Base-by-base conservation (phyloP, 176 grass and related monocot genomes). In the Neostapfia colusana region DNA sequence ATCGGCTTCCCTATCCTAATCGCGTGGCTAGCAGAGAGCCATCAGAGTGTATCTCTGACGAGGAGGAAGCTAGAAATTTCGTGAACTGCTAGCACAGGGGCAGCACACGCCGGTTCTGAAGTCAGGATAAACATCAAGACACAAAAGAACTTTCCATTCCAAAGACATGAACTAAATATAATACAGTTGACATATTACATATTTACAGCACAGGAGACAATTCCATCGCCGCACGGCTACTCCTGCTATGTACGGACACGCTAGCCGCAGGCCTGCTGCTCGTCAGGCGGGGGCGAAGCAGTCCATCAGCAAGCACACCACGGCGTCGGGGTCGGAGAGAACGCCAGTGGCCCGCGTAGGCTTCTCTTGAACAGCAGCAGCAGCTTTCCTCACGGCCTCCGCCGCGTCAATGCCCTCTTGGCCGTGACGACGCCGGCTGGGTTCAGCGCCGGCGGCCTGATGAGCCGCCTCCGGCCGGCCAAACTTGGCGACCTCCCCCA, bases 251-350 rank as follows among this genome's bases (percentile, higher is more conserved):
- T 46, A 63, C 28, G 41, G 7, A 21, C 15, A 4, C 7, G 7
- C 64, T 20, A 14, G 37, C 58, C 7, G 38, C 38, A n/a, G 34
- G 27, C 25, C 44, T 31, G 38, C 28, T 7, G 48, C 48, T 51
- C 6, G 43, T 45, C 45, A 17, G 2, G 86, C 76, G 50, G 90
- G 90, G 16, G 90, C 77, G 63, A 93, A 93, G 35, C 73, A 77
- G 59, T 93, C 90, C 90, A 89, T 89, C 24, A 89, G 80, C 76
- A 93, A 66, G 55, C 80, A 89, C 54, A 45, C 45, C 13, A 74
- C 58, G 67, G 73, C 40, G 9, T 89, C 90, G 14, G 90, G 78
- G 38, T 89, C 87, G 44, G 86, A 81, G 60, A 93, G 50, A 26
- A 57, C 38, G 67, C 26, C 42, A 50, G 41, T 62, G 64, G 54